These are phyloP conservation scores for Penicillium desertorum DNA, from an alignment of 495 filamentous ascomycete genomes.

Conservation along the genomic window DNA sequence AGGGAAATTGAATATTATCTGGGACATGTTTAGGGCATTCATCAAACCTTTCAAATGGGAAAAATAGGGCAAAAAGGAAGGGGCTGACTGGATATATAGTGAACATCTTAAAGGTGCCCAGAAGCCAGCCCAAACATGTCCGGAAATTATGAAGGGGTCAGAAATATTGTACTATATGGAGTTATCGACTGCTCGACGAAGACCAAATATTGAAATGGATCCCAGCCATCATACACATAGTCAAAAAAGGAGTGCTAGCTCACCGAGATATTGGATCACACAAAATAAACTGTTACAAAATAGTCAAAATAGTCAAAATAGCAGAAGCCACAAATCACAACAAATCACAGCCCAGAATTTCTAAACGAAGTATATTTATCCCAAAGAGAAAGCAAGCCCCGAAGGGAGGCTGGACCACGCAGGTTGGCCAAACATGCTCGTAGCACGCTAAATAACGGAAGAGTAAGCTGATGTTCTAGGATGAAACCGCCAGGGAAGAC, in stretches of 20 bases:
- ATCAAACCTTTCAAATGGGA: too few relatives aligned
- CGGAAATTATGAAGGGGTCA: neutral
- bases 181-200: neutral
- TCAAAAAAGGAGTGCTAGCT: neutral
- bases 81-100: neutral
- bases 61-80: neutral
- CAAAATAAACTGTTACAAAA: neutral
- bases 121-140: neutral
- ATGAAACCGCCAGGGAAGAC: neutral
- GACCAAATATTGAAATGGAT: neutral
- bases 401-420: neutral
- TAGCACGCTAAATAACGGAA: neutral
- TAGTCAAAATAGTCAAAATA: neutral
- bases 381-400: neutral
- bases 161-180: neutral
- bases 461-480: neutral
- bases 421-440: neutral
- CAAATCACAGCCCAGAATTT: neutral
- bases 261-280: neutral
- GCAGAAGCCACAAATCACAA: neutral
- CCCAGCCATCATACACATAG: neutral
- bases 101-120: neutral
- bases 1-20: neutral
- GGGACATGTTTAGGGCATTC: too few relatives aligned
- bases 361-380: neutral